Base-by-base conservation (phyloP, 1,284 basidiomycete genomes). In the Ganoderma lingzhi region DNA sequence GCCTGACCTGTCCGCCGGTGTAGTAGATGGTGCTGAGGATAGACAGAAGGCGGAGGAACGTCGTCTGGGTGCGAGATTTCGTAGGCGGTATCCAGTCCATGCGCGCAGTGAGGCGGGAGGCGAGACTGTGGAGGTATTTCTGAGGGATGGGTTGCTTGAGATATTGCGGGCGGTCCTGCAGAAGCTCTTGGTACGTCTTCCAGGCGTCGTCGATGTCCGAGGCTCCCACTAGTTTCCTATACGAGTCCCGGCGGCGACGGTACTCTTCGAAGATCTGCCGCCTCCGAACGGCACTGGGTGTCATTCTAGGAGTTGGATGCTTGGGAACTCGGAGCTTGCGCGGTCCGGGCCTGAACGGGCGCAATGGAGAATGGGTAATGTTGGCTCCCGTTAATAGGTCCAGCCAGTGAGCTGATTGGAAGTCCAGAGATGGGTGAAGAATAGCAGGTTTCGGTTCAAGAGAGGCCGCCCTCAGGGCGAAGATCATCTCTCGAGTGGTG, bases 31-130 rank as follows among this genome's bases (percentile, higher is more conserved):
- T 84, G 55, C 84, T 85, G 69, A 93, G 75, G 17, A 93, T 86
- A 32, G 90, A 86, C 39, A 93, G 82, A 1, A 94, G 83, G 19
- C 87, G 88, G 10, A 90, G 83, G 77, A 90, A 92, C 61, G 86
- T 79, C 3, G 79, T 78, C 59, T 89, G 87, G 3, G 89, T 90
- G 71, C 86, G 88, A 23, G 89, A 87, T 44, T 82, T 81, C 68
- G 83, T 78, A 2, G 66, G 30, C 9, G 70, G 72, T 30, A 44
- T 28, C 53, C 62, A 41, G 35, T 60, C 42, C 55, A 35, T 63
- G 19, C 62, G 67, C 59, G 80, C 77, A 0, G 87, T 81, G 45
- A 93, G 80, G 51, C 90, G 83, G 35, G 88, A 87, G 32, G 83
- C 83, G 62, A 93, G 80, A 35, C 86, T 85, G 72, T 92, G 90